Evolutionary conservation across 75 land plant genomes (phyloP).

Genomic region (Ceratopteris richardii): DNA sequence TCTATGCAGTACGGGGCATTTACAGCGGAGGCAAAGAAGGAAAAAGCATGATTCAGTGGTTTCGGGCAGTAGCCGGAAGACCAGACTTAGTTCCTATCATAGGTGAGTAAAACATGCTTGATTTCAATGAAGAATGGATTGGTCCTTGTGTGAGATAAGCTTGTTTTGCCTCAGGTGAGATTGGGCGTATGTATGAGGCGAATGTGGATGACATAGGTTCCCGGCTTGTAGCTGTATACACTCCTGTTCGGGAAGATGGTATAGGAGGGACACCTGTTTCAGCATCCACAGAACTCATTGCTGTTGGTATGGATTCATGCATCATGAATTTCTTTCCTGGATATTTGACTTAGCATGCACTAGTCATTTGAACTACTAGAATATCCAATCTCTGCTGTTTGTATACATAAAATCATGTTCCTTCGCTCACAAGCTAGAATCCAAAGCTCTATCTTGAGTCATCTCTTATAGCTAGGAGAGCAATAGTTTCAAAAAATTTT

Average conservation of each 20-base stretch:
- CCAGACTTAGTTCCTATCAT: constrained; percentile 93
- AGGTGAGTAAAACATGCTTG: constrained; percentile 43
- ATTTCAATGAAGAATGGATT: too few relatives aligned
- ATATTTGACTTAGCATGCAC: not conserved
- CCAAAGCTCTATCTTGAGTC: too few relatives aligned
- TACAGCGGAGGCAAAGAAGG: constrained; percentile 97
- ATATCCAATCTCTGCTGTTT: too few relatives aligned
- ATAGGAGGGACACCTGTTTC: constrained; percentile 83
- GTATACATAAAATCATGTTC: too few relatives aligned
- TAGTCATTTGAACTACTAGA: too few relatives aligned
- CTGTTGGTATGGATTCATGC: constrained; percentile 71
- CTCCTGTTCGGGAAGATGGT: constrained; percentile 95
- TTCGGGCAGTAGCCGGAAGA: constrained; percentile 94
- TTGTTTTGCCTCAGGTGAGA: constrained; percentile 52
- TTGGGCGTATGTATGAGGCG: constrained; percentile 92
- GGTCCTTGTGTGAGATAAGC: not conserved
- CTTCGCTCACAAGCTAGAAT: too few relatives aligned
- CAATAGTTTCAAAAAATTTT: too few relatives aligned
- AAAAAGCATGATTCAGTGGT: constrained; percentile 95
- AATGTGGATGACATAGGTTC: constrained; percentile 99
- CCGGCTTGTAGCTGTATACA: constrained; percentile 80
- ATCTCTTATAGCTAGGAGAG: too few relatives aligned
- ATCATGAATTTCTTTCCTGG: not conserved
- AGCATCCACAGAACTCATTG: constrained; percentile 83
- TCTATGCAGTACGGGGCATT: constrained; percentile 92